Evolutionary conservation across 2,329 filamentous ascomycete species (phyloP), one percentile per base, ranked within the genome.

Genomic region (Alternaria sp.): DNA sequence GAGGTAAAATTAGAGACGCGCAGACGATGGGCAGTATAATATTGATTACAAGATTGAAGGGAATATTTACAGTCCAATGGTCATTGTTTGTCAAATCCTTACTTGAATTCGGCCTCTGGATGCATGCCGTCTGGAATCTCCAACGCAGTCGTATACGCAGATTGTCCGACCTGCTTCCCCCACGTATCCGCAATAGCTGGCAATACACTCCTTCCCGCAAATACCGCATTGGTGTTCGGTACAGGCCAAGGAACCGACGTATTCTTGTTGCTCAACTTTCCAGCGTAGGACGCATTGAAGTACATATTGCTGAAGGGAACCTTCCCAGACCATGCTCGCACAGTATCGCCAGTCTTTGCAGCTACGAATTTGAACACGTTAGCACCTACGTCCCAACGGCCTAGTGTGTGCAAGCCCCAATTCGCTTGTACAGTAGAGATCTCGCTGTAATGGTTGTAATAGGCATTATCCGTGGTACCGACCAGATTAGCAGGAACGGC

Each of bases 391-490:
- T 83, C 81, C 78, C 79, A 83, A 12, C 81, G 78, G 11, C 81
- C 81, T 8, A 83, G 79, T 0, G 80, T 82, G 67, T 80, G 72
- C 2, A 83, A 72, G 18, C 66, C 71, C 81, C 81, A 83, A 69
- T 83, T 83, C 10, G 81, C 80, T 64, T 82, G 78, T 8, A 82
- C 81, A 5, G 80, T 81, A 30, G 76, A 63, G 51, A 83, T 78
- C 56, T 80, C 80, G 55, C 76, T 80, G 75, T 82, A 83, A 74
- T 83, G 81, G 74, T 82, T 79, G 75, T 83, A 83, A 72, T 74
- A 94, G 73, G 82, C 86, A 69, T 80, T 71, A 77, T 96, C 92
- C 2, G 82, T 87, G 25, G 90, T 92, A 57, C 90, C 90, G 43
- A 87, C 80, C 1, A 91, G 84, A n/a, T 85, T 54, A 5, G 81